Evolutionary conservation across 2,329 filamentous ascomycete species (phyloP).

Genomic region (Colletotrichum noveboracense): DNA sequence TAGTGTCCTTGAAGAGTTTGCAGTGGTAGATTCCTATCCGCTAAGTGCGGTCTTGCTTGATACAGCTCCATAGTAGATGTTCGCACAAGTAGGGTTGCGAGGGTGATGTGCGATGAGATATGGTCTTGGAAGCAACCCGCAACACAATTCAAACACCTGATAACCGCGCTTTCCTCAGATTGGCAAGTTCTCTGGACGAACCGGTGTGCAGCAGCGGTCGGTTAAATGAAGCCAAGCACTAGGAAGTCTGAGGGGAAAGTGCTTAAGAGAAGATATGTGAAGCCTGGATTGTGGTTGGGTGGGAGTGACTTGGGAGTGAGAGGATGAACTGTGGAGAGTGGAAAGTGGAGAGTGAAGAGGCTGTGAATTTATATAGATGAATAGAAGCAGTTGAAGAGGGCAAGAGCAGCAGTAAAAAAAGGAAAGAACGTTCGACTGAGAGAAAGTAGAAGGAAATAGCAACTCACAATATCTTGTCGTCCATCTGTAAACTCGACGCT

Average conservation of each 20-base stretch:
- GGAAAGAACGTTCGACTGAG: neutral
- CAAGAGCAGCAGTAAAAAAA: neutral
- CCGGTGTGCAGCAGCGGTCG: neutral
- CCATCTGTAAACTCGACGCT: constrained; percentile 53
- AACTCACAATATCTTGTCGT: constrained; percentile 48
- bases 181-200: neutral
- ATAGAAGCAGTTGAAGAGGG: neutral
- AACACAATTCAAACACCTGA: neutral
- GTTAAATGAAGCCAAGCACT: neutral
- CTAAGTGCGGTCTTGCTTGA: neutral
- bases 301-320: neutral
- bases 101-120: neutral
- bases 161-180: neutral
- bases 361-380: neutral
- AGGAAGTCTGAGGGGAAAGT: neutral
- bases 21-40: neutral
- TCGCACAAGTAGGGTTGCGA: neutral
- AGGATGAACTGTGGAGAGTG: neutral
- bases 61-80: neutral
- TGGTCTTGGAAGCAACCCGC: neutral
- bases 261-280: neutral
- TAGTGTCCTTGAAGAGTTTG: neutral
- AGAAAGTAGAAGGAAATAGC: neutral
- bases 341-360: neutral
- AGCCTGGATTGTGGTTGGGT: neutral